phyloP scores from a whole-genome alignment of 805 yeast genomes.

The Wickerhamiella musiphila region DNA sequence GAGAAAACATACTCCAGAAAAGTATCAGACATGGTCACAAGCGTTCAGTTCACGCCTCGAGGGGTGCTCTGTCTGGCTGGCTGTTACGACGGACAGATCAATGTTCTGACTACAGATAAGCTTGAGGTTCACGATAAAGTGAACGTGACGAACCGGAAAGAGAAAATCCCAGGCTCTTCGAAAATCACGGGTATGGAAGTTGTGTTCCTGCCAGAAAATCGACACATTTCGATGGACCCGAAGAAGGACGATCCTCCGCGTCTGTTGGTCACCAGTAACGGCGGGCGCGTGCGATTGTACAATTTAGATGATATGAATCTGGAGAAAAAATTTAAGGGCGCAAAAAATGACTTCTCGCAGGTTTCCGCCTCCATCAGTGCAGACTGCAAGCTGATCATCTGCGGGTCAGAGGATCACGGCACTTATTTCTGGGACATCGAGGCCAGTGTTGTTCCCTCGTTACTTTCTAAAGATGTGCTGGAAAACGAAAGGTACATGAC shows the following conservation, averaged over 20 bases:
- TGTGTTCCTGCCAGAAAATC: conserved; percentile 23
- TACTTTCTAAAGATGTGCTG: conserved; percentile 1
- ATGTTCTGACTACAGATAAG: conserved; percentile 45
- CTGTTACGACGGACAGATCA: conserved; percentile 57
- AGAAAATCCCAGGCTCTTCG: conserved; percentile 26
- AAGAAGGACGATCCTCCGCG: not conserved
- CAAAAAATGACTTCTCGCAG: conserved; percentile 51
- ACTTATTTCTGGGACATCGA: conserved; percentile 58
- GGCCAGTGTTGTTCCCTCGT: not conserved
- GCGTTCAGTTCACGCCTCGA: conserved; percentile 53
- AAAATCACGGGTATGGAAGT: conserved; percentile 64
- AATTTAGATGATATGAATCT: conserved; percentile 36
- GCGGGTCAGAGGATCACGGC: conserved; percentile 82
- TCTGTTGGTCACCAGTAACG: conserved; percentile 58
- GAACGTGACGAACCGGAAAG: conserved; percentile 21
- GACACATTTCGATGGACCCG: not conserved
- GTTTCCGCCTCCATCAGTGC: conserved; percentile 50
- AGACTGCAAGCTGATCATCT: conserved; percentile 38
- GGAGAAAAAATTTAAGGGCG: conserved; percentile 57
- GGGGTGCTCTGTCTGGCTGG: conserved; percentile 49
- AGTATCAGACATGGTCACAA: conserved; percentile 53
- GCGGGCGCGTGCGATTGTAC: conserved; percentile 56
- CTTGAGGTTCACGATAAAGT: conserved; percentile 35
- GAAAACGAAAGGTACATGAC: conserved; percentile 3
- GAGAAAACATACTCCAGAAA: conserved; percentile 43